Percentiles rank a stretch among this genome's conserved stretches.
phyloP scores from a whole-genome alignment of 2,329 filamentous ascomycete species.

The Dothistroma septosporum region DNA sequence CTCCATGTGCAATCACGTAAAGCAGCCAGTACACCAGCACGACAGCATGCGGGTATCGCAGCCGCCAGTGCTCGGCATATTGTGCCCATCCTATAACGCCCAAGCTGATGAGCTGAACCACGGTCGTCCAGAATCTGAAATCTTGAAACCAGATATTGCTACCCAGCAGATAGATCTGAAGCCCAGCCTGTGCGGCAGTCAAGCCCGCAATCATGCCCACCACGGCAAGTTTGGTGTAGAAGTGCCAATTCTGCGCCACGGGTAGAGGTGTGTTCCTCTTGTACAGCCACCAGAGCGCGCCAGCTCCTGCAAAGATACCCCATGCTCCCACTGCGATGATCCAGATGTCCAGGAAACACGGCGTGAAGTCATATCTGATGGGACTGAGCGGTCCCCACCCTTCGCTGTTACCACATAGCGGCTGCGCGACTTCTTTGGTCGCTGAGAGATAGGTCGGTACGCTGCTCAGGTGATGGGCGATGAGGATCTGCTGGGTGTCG shows the following conservation, averaged over 20 bases:
- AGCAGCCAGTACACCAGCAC: slow-evolving; percentile 91
- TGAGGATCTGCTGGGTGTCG: slow-evolving; percentile 16
- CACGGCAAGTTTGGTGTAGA: slow-evolving; percentile 80
- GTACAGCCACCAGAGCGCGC: slow-evolving; percentile 75
- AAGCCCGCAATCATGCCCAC: slow-evolving; percentile 65
- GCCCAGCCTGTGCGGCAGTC: slow-evolving; percentile 65
- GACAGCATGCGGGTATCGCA: slow-evolving; percentile 79
- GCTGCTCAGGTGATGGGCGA: slow-evolving; percentile 11
- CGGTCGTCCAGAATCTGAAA: slow-evolving; percentile 79
- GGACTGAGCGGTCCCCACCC: slow-evolving; percentile 94
- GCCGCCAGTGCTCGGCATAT: slow-evolving; percentile 79
- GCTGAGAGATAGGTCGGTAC: slow-evolving; percentile 32
- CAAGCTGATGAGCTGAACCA: slow-evolving; percentile 67
- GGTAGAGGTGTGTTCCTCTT: slow-evolving; percentile 63
- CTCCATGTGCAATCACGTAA: slow-evolving; percentile 68
- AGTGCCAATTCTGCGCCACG: slow-evolving; percentile 81
- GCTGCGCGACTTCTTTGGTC: slow-evolving; percentile 46
- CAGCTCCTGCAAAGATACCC: slow-evolving; percentile 71
- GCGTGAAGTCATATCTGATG: slow-evolving; percentile 87
- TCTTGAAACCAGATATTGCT: slow-evolving; percentile 67
- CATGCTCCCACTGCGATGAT: slow-evolving; percentile 70
- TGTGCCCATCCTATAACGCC: slow-evolving; percentile 73
- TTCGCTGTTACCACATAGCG: slow-evolving; percentile 81
- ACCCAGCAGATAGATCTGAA: slow-evolving; percentile 69
- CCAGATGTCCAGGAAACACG: slow-evolving; percentile 94